Evolutionary conservation across 371 early-diverging fungal species (phyloP).

Genomic region (Furculomyces boomerangus): DNA sequence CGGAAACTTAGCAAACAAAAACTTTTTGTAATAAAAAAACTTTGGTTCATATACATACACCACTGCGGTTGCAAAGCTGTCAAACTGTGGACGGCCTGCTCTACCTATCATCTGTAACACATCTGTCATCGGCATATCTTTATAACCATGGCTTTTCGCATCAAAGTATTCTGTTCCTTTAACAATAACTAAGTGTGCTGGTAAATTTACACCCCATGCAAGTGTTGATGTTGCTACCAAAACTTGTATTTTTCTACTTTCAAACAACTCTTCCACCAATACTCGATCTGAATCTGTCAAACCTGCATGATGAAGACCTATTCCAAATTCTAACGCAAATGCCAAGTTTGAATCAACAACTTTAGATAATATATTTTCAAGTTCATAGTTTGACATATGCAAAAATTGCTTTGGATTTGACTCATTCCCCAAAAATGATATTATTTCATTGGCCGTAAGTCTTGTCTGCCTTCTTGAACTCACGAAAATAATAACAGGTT

Average conservation of each 20-base stretch:
- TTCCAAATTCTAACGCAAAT: slow-evolving; percentile 76
- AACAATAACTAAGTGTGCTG: slow-evolving; percentile 95
- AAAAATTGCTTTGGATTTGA: slow-evolving; percentile 82
- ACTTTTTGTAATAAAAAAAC: slow-evolving; percentile 92
- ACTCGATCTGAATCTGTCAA: slow-evolving; percentile 73
- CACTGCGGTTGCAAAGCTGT: slow-evolving; percentile 68
- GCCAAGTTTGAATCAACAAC: slow-evolving; percentile 64
- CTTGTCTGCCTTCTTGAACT: slow-evolving; percentile 90
- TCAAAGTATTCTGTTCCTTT: slow-evolving; percentile 97
- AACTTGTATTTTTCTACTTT: slow-evolving; percentile 81
- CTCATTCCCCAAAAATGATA: slow-evolving; percentile 62
- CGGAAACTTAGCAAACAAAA: slow-evolving; percentile 83
- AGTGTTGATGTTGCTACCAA: slow-evolving; percentile 93
- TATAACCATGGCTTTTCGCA: slow-evolving; percentile 67
- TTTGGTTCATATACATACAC: slow-evolving; percentile 79
- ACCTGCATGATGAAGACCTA: slow-evolving; percentile 98
- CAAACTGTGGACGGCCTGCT: slow-evolving; percentile 97
- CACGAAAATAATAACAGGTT: slow-evolving; percentile 94
- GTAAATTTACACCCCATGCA: slow-evolving; percentile 99
- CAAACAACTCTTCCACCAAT: slow-evolving; percentile 86
- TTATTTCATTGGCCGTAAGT: slow-evolving; percentile 83
- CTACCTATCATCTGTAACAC: slow-evolving; percentile 99
- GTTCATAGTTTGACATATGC: slow-evolving; percentile 62
- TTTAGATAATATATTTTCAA: slow-evolving; percentile 41
- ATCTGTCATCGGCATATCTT: slow-evolving; percentile 89